Conservation (phyloP, 2,329 filamentous ascomycete genomes). For the Xylaria arbuscula region DNA sequence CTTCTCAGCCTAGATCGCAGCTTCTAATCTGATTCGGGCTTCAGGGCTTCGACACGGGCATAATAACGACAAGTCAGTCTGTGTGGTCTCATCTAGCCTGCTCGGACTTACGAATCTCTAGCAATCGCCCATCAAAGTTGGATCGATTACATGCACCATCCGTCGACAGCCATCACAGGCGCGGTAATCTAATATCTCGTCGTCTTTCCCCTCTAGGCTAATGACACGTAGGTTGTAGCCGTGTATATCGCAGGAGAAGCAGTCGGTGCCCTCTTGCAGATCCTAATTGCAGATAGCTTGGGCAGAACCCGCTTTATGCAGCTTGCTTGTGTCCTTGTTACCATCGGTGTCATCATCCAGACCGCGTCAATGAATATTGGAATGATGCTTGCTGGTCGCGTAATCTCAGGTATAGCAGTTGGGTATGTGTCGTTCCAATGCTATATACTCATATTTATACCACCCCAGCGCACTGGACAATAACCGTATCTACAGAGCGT, state of each 20-base stretch:
- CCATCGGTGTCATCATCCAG: constrained; percentile 64
- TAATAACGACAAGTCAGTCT: constrained; percentile 66
- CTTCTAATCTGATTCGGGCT: constrained; percentile 6
- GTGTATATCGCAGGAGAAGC: constrained; percentile 71
- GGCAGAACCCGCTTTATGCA: constrained; percentile 66
- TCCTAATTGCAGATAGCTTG: constrained; percentile 63
- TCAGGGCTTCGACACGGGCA: constrained; percentile 69
- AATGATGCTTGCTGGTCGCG: constrained; percentile 64
- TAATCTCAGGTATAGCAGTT: constrained; percentile 57
- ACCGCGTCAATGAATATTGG: constrained; percentile 65
- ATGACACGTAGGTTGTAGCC: constrained; percentile 57
- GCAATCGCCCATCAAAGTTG: constrained; percentile 70
- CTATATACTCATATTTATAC: not conserved
- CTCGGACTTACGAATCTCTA: constrained; percentile 39
- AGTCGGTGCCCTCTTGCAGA: constrained; percentile 64
- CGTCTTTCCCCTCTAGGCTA: not conserved
- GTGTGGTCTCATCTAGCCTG: not conserved
- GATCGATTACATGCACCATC: constrained; percentile 68
- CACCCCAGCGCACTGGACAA: not conserved
- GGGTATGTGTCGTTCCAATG: constrained; percentile 43
- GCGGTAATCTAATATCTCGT: constrained; percentile 28
- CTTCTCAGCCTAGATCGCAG: constrained; percentile 11
- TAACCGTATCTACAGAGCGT: constrained; percentile 44
- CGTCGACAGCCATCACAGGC: constrained; percentile 65
- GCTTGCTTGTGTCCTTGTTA: constrained; percentile 64